These are phyloP conservation scores for Hypomontagnella submonticulosa DNA, from an alignment of 495 filamentous ascomycete species.

Conservation along the genomic window DNA sequence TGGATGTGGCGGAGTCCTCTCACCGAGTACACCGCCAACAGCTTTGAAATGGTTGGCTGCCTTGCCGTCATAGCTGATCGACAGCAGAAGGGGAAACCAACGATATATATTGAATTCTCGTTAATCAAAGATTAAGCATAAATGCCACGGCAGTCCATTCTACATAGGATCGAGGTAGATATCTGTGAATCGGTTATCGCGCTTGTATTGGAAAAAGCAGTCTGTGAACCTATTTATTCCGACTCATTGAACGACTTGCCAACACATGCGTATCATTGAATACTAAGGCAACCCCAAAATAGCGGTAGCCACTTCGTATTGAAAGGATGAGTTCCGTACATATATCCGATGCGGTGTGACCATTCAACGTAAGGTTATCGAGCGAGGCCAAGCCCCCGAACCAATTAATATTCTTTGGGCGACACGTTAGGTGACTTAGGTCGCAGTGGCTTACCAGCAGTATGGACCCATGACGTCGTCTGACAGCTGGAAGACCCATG, in stretches of 20 bases:
- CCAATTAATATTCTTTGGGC: slow-evolving; percentile 16
- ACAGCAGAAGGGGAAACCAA: slow-evolving; percentile 5
- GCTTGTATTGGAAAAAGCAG: background rate
- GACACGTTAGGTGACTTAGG: background rate
- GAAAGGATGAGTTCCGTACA: background rate
- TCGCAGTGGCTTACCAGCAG: slow-evolving; percentile 25
- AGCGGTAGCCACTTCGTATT: slow-evolving; percentile 36
- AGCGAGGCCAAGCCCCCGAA: background rate
- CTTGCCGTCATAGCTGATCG: slow-evolving; percentile 1
- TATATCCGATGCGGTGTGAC: slow-evolving; percentile 37
- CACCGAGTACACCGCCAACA: slow-evolving; percentile 23
- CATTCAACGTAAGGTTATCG: slow-evolving; percentile 21
- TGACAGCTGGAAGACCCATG: slow-evolving; percentile 14
- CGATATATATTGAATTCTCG: background rate
- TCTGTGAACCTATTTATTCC: background rate
- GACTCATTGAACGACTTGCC: background rate
- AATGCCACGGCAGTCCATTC: background rate
- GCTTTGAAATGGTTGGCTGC: background rate
- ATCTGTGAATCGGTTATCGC: slow-evolving; percentile 3
- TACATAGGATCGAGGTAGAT: background rate
- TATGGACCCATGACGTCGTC: slow-evolving; percentile 36
- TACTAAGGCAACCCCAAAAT: slow-evolving; percentile 17
- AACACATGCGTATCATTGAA: background rate
- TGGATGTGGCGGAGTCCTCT: slow-evolving; percentile 4
- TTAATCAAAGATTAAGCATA: slow-evolving; percentile 3